Base-by-base conservation (phyloP, 805 yeast genomes). In the Pichia ethanolica region DNA sequence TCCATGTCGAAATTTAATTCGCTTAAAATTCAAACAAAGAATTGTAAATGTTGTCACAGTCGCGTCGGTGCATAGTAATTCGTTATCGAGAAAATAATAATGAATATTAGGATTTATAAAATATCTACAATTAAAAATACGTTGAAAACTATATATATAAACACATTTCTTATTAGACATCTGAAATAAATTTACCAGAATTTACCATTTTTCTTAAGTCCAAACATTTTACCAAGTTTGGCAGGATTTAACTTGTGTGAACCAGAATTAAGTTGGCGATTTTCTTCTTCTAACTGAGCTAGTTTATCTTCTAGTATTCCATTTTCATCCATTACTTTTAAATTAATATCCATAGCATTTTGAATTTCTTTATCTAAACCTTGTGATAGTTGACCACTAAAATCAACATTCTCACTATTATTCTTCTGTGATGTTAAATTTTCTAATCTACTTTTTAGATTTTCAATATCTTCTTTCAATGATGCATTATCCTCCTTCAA, bases 401-500 rank as follows among this genome's bases (percentile, higher is more conserved):
- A 63, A 49, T 61, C 64, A 38, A 59, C 47, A 7, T 57, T 53
- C 28, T 55, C 59, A 2, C 49, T 46, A 11, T 20, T 32, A 35
- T 14, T 30, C 34, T 40, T 42, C 10, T 43, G 45, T 10, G 60
- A 60, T 3, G 52, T 63, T 27, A 76, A 58, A 25, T 67, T 63
- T n/a, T 55, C 57, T 20, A 70, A 50, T 45, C 78, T 71, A 39
- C 67, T 57, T 42, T 72, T 72, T 42, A 83, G 66, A 10, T 74
- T 79, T 2, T 63, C 67, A 38, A 83, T 75, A 47, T 72, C 77
- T 1, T 64, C 61, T 30, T 68, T 63, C 45, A 89, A 67, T 42
- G 82, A 86, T 28, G 70, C 74, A 53, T 87, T 86, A 51, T 88
- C 95, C 57, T 87, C 91, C 45, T 76, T 71, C 28, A 91, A 64